Evolutionary conservation across 345 rosid genomes (phyloP), one percentile per base, ranked within the genome.

Genomic region (Salix viminalis): DNA sequence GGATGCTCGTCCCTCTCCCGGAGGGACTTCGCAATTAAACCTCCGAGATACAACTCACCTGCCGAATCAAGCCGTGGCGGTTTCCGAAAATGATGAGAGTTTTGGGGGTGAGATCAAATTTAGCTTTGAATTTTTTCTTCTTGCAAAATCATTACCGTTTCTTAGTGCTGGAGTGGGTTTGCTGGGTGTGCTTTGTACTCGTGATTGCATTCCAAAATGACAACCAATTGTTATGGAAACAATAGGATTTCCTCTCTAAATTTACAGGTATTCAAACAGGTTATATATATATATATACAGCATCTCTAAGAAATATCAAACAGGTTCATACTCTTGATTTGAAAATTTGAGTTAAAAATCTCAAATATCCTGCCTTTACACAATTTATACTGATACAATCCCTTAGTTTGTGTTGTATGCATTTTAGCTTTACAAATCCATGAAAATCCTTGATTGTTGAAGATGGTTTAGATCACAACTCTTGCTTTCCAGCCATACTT

Each of bases 71-170:
- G 30, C 34, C 44, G 65, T 41, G 52, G 69, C 26, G 30, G 23
- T 39, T 26, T 37, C 75, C 39, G 61, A 77, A 28, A 46, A 54
- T 41, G 76, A 70, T 73, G 50, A 50, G 15, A 61, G 7, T 19
- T 48, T 4, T 65, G 28, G 28, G 23, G 82, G 82, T 75, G 48
- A 74, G 42, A 32, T 37, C 42, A 4, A 34, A 76, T 69, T 19
- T 58, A 6, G 34, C 4, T 4, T 46, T n/a, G 18, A 36, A 0
- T 42, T 42, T 10, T 10, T 11, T 9, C 2, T 42, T 12, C 46
- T 42, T 11, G 13, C 46, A 42, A 42, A 7, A 30, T 65, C 21
- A 65, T 2, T 36, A 13, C 11, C 11, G 39, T 26, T 65, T 65
- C 39, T 42, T 42, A 10, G 46, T 11, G 46, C 44, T 41, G 44